Conservation (phyloP, 1,284 basidiomycete genomes). For the Cryptococcus sp. region DNA sequence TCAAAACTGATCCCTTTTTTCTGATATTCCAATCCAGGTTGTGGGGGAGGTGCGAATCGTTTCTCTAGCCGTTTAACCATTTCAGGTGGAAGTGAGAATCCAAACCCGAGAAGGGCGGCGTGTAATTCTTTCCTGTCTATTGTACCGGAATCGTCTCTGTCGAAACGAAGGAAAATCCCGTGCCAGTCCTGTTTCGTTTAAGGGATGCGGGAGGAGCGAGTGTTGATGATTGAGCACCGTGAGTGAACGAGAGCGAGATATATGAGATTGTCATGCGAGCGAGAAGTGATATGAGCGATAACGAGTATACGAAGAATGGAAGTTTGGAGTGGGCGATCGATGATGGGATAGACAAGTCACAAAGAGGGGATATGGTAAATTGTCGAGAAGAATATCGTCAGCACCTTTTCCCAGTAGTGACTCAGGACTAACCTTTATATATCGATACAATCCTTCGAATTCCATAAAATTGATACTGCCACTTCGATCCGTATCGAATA, state of each 20-base stretch:
- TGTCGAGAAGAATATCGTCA: background rate
- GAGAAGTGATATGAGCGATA: too few species aligned
- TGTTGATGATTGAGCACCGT: background rate
- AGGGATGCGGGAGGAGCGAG: background rate
- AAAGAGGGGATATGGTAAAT: background rate
- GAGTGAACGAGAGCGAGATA: too few species aligned
- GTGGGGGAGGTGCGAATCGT: constrained; percentile 43
- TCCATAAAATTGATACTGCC: constrained; percentile 48
- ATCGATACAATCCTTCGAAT: constrained; percentile 48
- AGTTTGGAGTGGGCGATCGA: too few species aligned
- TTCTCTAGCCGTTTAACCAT: constrained; percentile 47
- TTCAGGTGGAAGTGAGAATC: constrained; percentile 44
- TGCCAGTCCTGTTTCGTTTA: constrained; percentile 42
- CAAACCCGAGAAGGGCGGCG: constrained; percentile 46
- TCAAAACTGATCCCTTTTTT: constrained; percentile 45
- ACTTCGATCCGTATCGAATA: constrained; percentile 47
- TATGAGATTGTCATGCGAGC: background rate
- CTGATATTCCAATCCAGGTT: constrained; percentile 16
- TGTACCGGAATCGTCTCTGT: constrained; percentile 44
- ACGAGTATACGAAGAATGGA: too few species aligned
- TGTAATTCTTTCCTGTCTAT: constrained; percentile 48
- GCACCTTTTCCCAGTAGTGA: background rate
- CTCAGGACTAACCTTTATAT: constrained; percentile 40
- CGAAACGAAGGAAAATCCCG: constrained; percentile 47
- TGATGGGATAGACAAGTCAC: too few species aligned